Evolutionary conservation across 768 basidiomycete species (phyloP), one percentile per base, ranked within the genome.

Genomic region (Mycena galericulata): DNA sequence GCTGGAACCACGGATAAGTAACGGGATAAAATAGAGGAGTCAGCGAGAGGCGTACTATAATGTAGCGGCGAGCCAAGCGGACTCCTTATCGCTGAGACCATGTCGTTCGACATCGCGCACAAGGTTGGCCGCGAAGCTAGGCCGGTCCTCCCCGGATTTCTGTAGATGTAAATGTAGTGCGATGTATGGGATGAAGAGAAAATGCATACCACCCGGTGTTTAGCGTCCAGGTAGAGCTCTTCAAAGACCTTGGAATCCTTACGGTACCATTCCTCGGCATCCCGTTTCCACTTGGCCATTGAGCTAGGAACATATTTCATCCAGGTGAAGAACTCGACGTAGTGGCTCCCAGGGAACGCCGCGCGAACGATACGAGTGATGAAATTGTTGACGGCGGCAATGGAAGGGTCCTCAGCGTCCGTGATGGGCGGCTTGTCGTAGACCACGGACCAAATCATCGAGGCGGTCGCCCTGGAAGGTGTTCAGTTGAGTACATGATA

Each of bases 241-340:
- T 67, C 68, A 51, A 79, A 80, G 55, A 75, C 65, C 10, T 62
- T 27, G 27, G 75, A 66, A 66, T 80, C 76, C 30, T 71, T 70
- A 17, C 59, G 45, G 54, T 68, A 68, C 72, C 73, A 76, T 29
- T 72, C 69, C 49, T 62, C 51, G 14, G 67, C 77, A 8, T 75
- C 71, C n/a, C 62, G 54, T 65, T 79, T 80, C 78, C 77, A 80
- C 45, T 61, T 65, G 18, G 79, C 74, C 54, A 81, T 46, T 59
- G 64, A 75, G 4, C 49, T 34, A 0, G 82, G 82, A 11, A 83
- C 55, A 38, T 74, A 62, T 50, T 70, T 72, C 74, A 83, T 76
- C 62, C 71, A 76, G 1, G 79, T 76, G 55, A 83, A 79, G 54
- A 78, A 74, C 61, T 83, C 82, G 27, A 82, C 81, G 24, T 79